phyloP scores from a whole-genome alignment of 441 rosid species.

The Capsella rubella region DNA sequence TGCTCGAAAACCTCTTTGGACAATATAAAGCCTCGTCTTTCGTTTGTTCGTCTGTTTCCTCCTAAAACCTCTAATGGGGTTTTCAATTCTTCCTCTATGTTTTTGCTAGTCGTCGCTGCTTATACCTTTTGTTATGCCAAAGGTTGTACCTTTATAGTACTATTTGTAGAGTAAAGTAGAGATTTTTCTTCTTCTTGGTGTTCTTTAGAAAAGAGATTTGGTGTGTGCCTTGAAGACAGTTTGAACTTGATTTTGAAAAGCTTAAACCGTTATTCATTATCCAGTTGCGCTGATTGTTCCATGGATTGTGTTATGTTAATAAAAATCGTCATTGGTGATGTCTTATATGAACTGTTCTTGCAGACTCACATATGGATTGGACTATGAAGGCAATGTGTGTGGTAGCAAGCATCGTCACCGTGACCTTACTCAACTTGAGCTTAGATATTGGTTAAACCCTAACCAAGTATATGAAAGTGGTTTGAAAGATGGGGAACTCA shows the following conservation, averaged over 20 bases:
- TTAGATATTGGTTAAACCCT: conserved; percentile 92
- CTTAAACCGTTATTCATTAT: background rate
- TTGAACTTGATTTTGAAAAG: conserved; percentile 22
- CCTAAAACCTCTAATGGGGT: conserved; percentile 43
- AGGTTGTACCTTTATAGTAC: conserved; percentile 33
- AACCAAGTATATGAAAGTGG: conserved; percentile 97
- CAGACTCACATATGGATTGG: conserved; percentile 93
- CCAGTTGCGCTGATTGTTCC: background rate
- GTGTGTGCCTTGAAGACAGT: conserved; percentile 4
- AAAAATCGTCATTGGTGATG: background rate
- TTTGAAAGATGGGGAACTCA: conserved; percentile 74
- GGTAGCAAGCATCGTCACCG: conserved; percentile 85
- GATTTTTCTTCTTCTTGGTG: conserved; percentile 18
- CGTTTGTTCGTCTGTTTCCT: background rate
- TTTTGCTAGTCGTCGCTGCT: conserved; percentile 11
- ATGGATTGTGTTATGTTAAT: background rate
- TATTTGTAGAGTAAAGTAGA: conserved; percentile 8
- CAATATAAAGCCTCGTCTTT: background rate
- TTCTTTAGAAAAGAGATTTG: conserved; percentile 31
- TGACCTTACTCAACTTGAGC: conserved; percentile 76
- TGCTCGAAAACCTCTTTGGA: conserved; percentile 19
- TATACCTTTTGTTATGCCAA: conserved; percentile 11
- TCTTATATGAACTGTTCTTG: conserved; percentile 26
- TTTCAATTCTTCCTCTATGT: conserved; percentile 11
- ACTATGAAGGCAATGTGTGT: conserved; percentile 95